phyloP scores from a whole-genome alignment of 495 filamentous ascomycete species.

The Penicillium silybi region DNA sequence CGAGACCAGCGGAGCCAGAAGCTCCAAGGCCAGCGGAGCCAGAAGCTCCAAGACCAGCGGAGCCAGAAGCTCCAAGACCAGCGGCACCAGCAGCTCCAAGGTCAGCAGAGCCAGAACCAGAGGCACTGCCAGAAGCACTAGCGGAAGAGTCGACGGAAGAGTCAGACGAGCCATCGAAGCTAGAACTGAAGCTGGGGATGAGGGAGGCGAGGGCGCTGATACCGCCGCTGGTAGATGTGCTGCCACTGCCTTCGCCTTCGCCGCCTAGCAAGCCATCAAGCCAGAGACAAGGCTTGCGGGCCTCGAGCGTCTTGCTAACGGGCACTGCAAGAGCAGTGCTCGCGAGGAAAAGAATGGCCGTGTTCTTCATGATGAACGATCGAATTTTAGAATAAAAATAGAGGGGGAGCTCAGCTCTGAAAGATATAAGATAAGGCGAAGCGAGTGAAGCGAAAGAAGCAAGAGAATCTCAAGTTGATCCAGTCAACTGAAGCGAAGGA shows the following conservation, averaged over 20 bases:
- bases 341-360: constrained; percentile 13
- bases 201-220: background rate
- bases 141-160: background rate
- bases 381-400: background rate
- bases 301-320: constrained; percentile 12
- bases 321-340: constrained; percentile 13
- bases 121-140: background rate
- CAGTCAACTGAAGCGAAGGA: constrained; percentile 13
- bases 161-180: background rate
- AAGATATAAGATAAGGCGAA: background rate
- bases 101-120: background rate
- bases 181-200: background rate
- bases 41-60: background rate
- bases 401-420: constrained; percentile 1
- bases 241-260: background rate
- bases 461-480: constrained; percentile 12
- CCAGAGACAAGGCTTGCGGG: constrained; percentile 12
- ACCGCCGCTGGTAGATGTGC: constrained; percentile 2
- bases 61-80: background rate
- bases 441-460: background rate
- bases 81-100: background rate
- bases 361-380: constrained; percentile 16
- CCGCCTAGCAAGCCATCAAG: background rate
- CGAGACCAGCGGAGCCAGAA: background rate
- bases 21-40: background rate